phyloP scores from a whole-genome alignment of 495 filamentous ascomycete species.

The Aspergillus indologenus region DNA sequence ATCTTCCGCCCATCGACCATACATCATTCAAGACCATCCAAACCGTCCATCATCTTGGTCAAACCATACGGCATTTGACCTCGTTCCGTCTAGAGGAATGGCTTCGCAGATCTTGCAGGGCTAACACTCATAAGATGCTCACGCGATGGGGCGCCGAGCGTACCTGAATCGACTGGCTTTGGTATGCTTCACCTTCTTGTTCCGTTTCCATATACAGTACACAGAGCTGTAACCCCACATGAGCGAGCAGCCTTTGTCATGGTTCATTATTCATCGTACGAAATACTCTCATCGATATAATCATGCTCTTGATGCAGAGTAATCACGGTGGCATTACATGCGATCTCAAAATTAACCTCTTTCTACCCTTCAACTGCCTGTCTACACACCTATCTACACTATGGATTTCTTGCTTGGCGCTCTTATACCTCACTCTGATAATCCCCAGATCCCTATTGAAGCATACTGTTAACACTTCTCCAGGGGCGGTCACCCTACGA shows the following conservation, averaged over 20 bases:
- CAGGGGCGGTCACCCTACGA: constrained; percentile 75
- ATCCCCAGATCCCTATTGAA: neutral
- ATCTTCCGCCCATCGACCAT: constrained; percentile 5
- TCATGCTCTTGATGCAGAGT: neutral
- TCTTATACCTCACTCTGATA: neutral
- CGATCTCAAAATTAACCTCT: neutral
- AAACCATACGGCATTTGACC: neutral
- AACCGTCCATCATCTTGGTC: no score
- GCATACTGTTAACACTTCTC: constrained; percentile 21
- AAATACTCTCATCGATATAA: no score
- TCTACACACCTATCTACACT: neutral
- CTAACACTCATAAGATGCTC: neutral
- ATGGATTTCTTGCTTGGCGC: neutral
- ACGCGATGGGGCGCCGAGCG: constrained; percentile 48
- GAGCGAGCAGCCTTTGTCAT: neutral
- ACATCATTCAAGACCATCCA: neutral
- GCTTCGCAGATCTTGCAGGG: neutral
- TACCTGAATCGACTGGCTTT: constrained; percentile 52
- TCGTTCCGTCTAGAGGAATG: neutral
- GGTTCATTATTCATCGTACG: no score
- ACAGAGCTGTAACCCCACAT: neutral
- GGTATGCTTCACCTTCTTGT: constrained; percentile 37
- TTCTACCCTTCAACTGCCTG: neutral
- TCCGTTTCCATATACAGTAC: neutral
- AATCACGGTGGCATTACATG: neutral